Base-by-base conservation (phyloP, 805 yeast genomes). In the Zygosaccharomyces pseudorouxii region DNA sequence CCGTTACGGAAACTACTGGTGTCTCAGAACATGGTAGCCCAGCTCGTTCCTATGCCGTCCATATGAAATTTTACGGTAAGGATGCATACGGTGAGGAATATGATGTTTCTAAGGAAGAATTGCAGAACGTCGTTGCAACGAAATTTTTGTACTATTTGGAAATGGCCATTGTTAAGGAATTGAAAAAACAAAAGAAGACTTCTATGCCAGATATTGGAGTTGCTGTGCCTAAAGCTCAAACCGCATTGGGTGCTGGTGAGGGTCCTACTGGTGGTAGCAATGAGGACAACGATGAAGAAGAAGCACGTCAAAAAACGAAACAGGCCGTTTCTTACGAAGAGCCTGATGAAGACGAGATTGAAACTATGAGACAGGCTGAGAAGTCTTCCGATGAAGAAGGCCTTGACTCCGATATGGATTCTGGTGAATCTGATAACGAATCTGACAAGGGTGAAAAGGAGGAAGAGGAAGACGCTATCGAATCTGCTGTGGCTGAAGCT, bases 281-380 rank as follows among this genome's bases (percentile, higher is more conserved):
- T 35, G 78, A 71, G 33, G 68, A 63, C 45, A 82, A 75, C 44
- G 77, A 75, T 40, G 84, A 81, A 54, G 88, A 79, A 52, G 80
- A 76, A 60, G 70, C 76, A 51, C 78, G 74, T 55, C 71, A 76
- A 46, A 84, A 83, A 56, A 74, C 82, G 33, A 88, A 89, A 59
- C 96, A 90, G 71, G 82, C 95, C 14, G 92, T 86, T 35, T 89
- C 97, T 1, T 89, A 89, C 59, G 98, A 90, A 55, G 96, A 81
- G 12, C 96, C 97, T 29, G 98, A 90, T 70, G 97, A 90, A 54
- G 98, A 89, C 27, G 97, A 90, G 64, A 73, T 87, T 52, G 97
- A 89, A 65, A 86, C 87, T 45, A 86, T 88, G 90, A 82, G 82
- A 69, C 78, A 77, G 60, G 95, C 86, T 44, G 92, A 85, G 67